Evolutionary conservation across 345 rosid species (phyloP).

Genomic region (Arabis alpina): DNA sequence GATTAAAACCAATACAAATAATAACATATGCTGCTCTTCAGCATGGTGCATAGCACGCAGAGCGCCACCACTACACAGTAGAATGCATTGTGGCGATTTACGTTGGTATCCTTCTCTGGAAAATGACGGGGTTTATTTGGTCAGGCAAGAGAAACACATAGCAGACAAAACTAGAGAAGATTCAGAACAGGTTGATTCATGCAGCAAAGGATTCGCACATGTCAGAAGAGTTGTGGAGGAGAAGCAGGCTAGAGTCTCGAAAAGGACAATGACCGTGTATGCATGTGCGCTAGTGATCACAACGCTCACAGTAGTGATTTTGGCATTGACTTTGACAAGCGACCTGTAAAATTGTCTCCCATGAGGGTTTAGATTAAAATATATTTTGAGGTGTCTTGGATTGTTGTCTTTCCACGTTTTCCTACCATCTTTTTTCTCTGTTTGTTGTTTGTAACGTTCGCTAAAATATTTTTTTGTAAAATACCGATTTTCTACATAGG

Average conservation of each 20-base stretch:
- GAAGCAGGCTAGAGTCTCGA: constrained; percentile 48
- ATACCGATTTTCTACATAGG: too few relatives aligned
- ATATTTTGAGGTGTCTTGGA: neutral
- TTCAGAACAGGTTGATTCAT: constrained; percentile 67
- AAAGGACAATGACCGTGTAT: constrained; percentile 63
- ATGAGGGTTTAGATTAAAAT: neutral
- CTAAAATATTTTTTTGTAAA: too few relatives aligned
- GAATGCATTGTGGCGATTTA: constrained; percentile 92
- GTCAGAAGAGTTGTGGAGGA: constrained; percentile 76
- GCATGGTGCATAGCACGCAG: constrained; percentile 78
- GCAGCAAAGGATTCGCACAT: constrained; percentile 93
- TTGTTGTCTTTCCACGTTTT: neutral
- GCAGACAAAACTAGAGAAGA: constrained; percentile 61
- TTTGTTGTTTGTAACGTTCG: too few relatives aligned
- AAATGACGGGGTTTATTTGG: constrained; percentile 91
- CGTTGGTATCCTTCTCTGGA: constrained; percentile 90
- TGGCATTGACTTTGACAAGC: constrained; percentile 80
- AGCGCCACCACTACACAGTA: constrained; percentile 85
- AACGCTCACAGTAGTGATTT: constrained; percentile 60
- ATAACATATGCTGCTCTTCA: too few relatives aligned
- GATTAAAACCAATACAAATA: too few relatives aligned
- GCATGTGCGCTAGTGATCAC: constrained; percentile 59
- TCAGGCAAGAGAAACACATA: constrained; percentile 46
- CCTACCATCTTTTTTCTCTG: too few relatives aligned
- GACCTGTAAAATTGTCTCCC: constrained; percentile 55